A percentile compares a stretch with the other conserved stretches of the same genome.
Evolutionary conservation across 208 protist genomes (phyloP).

Genomic region (Strigomonas culicis): DNA sequence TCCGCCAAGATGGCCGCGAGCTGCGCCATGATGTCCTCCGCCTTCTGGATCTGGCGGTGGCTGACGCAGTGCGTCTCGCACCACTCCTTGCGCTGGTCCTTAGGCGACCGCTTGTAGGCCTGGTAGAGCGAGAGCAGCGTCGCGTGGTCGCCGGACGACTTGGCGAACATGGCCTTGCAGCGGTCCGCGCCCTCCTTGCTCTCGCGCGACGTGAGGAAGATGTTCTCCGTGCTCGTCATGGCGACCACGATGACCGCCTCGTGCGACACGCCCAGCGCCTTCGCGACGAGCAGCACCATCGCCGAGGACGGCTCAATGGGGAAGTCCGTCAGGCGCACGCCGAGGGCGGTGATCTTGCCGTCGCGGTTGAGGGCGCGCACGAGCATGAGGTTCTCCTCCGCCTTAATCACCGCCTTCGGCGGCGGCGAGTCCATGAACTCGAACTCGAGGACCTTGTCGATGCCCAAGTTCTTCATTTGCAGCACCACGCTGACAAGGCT

Average conservation of each 20-base stretch:
- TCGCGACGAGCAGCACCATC: slow-evolving; percentile 95
- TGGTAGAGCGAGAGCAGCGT: slow-evolving; percentile 83
- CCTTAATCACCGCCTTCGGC: slow-evolving; percentile 81
- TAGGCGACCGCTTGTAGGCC: slow-evolving; percentile 54
- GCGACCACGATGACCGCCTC: slow-evolving; percentile 95
- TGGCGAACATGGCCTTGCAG: slow-evolving; percentile 64
- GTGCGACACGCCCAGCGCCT: slow-evolving; percentile 91
- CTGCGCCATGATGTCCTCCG: slow-evolving; percentile 80
- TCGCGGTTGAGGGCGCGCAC: slow-evolving; percentile 92
- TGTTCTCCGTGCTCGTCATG: slow-evolving; percentile 87
- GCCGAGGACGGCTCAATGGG: slow-evolving; percentile 97
- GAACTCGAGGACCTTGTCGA: slow-evolving; percentile 96
- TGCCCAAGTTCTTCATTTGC: slow-evolving; percentile 94
- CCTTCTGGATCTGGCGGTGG: slow-evolving; percentile 82
- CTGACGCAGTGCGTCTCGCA: slow-evolving; percentile 82
- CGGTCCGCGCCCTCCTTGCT: slow-evolving; percentile 70
- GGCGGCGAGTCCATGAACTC: slow-evolving; percentile 99
- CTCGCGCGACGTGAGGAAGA: slow-evolving; percentile 76
- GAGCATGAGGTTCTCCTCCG: slow-evolving; percentile 92
- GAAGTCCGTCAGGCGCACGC: slow-evolving; percentile 96
- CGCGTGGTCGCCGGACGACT: slow-evolving; percentile 83
- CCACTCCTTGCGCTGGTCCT: slow-evolving; percentile 67
- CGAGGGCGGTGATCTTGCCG: slow-evolving; percentile 84
- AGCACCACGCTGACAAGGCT: slow-evolving; percentile 98
- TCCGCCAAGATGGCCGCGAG: slow-evolving; percentile 57